Base-by-base conservation (phyloP, 1,284 basidiomycete genomes). In the Abortiporus biennis region DNA sequence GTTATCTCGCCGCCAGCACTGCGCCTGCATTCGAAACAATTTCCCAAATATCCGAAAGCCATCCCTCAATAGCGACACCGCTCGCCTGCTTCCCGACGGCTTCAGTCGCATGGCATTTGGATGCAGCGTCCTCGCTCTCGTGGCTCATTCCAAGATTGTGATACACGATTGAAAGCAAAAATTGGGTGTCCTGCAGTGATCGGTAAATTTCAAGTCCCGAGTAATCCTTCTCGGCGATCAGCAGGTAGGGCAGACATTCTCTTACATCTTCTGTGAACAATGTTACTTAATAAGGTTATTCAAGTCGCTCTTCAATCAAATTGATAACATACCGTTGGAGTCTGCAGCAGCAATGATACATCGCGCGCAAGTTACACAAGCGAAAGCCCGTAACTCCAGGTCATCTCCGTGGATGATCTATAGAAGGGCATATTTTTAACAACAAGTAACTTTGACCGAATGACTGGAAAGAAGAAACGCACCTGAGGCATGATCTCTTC, bases 401-500 rank as follows among this genome's bases (percentile, higher is more conserved):
- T 90, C 84, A 40, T 77, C 71, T 2, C 83, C 85, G 41, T 64
- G 67, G 42, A 89, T 75, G 25, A 90, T 62, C 85, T 89, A 50
- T n/a, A 30, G 20, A 37, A 13, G n/a, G 9, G 9, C 9, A 29
- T 9, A n/a, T 9, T 9, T 29, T 29, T 9, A n/a, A 29, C n/a
- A n/a, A 29, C 9, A 29, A 29, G 9, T n/a, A 29, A n/a, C n/a
- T 9, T 29, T 9, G n/a, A 29, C 21, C 13, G 17, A 19, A 8
- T 12, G 33, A 9, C 9, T 35, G 8, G 17, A 17, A 19, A 35
- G 17, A 8, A 12, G 15, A 8, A 35, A 43, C 63, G 45, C 45
- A 81, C 86, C 66, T 89, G 87, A 20, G 87, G 85, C 70, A 90
- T 72, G 36, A 88, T 75, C 49, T 85, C 85, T 39, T 87, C 80